Conservation (phyloP, 257 asterid species). For the Solanum peruvianum region DNA sequence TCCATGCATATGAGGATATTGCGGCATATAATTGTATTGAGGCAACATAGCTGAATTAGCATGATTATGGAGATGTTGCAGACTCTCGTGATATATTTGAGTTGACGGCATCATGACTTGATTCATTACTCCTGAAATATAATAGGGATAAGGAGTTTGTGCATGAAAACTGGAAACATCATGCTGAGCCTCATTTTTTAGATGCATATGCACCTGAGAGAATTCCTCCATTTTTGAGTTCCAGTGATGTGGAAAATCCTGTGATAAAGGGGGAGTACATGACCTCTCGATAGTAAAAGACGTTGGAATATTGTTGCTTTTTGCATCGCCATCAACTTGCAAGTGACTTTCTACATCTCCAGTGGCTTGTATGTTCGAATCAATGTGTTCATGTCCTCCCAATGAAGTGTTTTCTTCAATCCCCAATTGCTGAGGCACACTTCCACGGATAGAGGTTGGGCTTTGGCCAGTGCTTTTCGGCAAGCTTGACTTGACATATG, state of each 20-base stretch:
- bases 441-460: slow-evolving; percentile 15
- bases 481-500: slow-evolving; percentile 63
- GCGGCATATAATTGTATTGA: slow-evolving; percentile 50
- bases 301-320: slow-evolving; percentile 23
- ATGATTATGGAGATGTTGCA: slow-evolving; percentile 36
- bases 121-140: slow-evolving; percentile 49
- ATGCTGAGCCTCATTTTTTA: slow-evolving; percentile 26
- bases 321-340: slow-evolving; percentile 28
- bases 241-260: slow-evolving; percentile 35
- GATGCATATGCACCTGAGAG: slow-evolving; percentile 26
- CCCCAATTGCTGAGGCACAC: slow-evolving; percentile 12
- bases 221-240: slow-evolving; percentile 26
- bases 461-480: slow-evolving; percentile 27
- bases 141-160: slow-evolving; percentile 46
- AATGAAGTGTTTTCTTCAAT: slow-evolving; percentile 13
- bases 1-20: slow-evolving; percentile 40
- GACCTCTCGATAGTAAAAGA: slow-evolving; percentile 41
- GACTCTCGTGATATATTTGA: slow-evolving; percentile 33
- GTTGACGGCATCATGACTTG: slow-evolving; percentile 39
- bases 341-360: slow-evolving; percentile 19
- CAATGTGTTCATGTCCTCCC: slow-evolving; percentile 10
- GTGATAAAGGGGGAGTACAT: slow-evolving; percentile 36
- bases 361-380: slow-evolving; percentile 14
- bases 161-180: slow-evolving; percentile 30
- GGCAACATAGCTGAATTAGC: slow-evolving; percentile 33